phyloP scores from a whole-genome alignment of 2,329 filamentous ascomycete species.

The Zalaria obscura region DNA sequence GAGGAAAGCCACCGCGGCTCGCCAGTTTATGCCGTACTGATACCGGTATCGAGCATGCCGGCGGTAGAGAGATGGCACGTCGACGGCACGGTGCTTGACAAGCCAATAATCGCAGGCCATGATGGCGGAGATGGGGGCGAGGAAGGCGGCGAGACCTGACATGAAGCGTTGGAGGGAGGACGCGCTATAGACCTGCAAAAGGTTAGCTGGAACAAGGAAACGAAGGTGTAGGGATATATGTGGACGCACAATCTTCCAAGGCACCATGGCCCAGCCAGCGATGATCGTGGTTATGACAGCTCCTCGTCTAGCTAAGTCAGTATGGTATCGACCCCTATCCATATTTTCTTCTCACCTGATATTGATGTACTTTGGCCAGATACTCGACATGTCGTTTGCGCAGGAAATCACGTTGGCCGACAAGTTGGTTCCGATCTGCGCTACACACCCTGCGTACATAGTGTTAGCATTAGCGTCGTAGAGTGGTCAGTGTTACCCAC shows the following conservation, averaged over 20 bases:
- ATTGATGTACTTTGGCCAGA: constrained; percentile 29
- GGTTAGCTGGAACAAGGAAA: no score
- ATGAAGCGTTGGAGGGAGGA: constrained; percentile 41
- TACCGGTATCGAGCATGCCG: constrained; percentile 38
- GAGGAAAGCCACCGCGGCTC: constrained; percentile 43
- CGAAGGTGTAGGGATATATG: not conserved
- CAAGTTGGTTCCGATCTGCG: constrained; percentile 36
- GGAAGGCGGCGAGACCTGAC: constrained; percentile 50
- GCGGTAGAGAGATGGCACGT: constrained; percentile 32
- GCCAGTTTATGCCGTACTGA: constrained; percentile 41
- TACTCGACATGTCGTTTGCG: constrained; percentile 37
- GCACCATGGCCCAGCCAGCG: constrained; percentile 41
- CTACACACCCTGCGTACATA: constrained; percentile 30
- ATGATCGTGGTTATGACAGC: constrained; percentile 33
- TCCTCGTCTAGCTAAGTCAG: constrained; percentile 9
- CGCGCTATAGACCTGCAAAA: constrained; percentile 26
- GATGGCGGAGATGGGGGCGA: constrained; percentile 48
- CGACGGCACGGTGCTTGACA: constrained; percentile 34
- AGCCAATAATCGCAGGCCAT: constrained; percentile 48
- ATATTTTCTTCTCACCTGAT: not conserved
- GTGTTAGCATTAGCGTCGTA: no score
- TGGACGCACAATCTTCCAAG: constrained; percentile 48
- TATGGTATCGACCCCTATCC: no score
- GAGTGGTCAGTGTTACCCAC: no score
- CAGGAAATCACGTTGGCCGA: constrained; percentile 38